These are phyloP conservation scores for Irpex sp. DNA, from an alignment of 1,284 basidiomycete species.

Conservation along the genomic window DNA sequence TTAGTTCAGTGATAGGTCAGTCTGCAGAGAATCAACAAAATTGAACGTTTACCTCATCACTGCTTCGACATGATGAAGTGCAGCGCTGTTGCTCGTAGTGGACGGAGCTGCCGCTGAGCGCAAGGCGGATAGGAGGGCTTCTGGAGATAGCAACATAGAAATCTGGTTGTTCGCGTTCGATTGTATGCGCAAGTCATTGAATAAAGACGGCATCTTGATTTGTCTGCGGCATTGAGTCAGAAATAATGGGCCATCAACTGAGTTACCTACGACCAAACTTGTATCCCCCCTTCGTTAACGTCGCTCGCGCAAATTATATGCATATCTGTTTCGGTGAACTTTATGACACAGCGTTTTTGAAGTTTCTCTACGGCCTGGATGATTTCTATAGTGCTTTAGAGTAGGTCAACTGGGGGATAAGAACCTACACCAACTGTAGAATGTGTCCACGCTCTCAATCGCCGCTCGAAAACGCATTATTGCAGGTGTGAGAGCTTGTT, in stretches of 20 bases:
- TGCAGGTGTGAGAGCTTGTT: not conserved
- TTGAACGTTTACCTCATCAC: constrained; percentile 51
- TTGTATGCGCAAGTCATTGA: constrained; percentile 82
- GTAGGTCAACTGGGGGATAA: not conserved
- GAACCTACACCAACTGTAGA: constrained; percentile 57
- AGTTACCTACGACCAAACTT: constrained; percentile 85
- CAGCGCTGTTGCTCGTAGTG: constrained; percentile 9
- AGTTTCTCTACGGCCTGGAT: constrained; percentile 78
- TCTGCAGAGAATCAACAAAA: not conserved
- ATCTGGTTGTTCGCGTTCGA: constrained; percentile 86
- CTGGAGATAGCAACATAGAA: constrained; percentile 66
- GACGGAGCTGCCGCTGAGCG: constrained; percentile 45
- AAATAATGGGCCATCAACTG: not conserved
- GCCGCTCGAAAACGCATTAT: constrained; percentile 65
- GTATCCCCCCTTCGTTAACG: constrained; percentile 78
- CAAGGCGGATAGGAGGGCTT: constrained; percentile 74
- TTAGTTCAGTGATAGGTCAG: not conserved
- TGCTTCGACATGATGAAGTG: constrained; percentile 45
- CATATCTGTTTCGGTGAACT: constrained; percentile 73
- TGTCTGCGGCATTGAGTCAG: constrained; percentile 33
- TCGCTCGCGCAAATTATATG: constrained; percentile 83
- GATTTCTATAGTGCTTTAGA: constrained; percentile 47
- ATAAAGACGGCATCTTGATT: constrained; percentile 70
- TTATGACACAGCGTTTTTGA: constrained; percentile 80
- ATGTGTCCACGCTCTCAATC: constrained; percentile 55